Evolutionary conservation across 164 flowering plant species (phyloP).

Genomic region (Aristolochia contorta): DNA sequence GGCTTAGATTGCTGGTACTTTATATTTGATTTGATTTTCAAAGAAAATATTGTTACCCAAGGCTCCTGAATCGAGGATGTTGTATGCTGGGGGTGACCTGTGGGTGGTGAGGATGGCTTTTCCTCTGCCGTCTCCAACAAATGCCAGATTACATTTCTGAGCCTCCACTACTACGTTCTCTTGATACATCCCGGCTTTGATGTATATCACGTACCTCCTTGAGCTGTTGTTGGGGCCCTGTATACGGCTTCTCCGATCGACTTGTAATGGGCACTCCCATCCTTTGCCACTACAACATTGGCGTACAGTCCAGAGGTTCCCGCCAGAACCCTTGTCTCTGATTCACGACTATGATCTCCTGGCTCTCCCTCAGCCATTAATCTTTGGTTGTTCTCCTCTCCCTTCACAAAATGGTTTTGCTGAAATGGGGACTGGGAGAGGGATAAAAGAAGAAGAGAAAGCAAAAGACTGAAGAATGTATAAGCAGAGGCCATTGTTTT

Average conservation of each 20-base stretch:
- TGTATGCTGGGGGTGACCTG: neutral
- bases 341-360: too few species aligned
- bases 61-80: neutral
- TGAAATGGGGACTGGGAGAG: too few species aligned
- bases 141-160: slow-evolving; percentile 10
- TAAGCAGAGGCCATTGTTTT: too few species aligned
- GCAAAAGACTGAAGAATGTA: too few species aligned
- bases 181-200: slow-evolving; percentile 10
- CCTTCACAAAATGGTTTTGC: too few species aligned
- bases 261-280: slow-evolving; percentile 18
- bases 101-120: slow-evolving; percentile 11
- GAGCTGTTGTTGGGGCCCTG: slow-evolving; percentile 6
- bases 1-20: too few species aligned
- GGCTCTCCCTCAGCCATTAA: too few species aligned
- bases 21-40: too few species aligned
- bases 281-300: slow-evolving; percentile 13
- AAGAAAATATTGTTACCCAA: neutral
- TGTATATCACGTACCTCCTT: slow-evolving; percentile 12
- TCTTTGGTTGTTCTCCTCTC: too few species aligned
- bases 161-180: slow-evolving; percentile 9
- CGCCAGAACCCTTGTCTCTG: too few species aligned
- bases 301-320: neutral
- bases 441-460: too few species aligned
- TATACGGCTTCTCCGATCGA: slow-evolving; percentile 14
- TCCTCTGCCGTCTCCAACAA: slow-evolving; percentile 20